These are phyloP conservation scores for Basidiobolus meristosporus DNA, from an alignment of 371 early-diverging fungal species.

Conservation along the genomic window DNA sequence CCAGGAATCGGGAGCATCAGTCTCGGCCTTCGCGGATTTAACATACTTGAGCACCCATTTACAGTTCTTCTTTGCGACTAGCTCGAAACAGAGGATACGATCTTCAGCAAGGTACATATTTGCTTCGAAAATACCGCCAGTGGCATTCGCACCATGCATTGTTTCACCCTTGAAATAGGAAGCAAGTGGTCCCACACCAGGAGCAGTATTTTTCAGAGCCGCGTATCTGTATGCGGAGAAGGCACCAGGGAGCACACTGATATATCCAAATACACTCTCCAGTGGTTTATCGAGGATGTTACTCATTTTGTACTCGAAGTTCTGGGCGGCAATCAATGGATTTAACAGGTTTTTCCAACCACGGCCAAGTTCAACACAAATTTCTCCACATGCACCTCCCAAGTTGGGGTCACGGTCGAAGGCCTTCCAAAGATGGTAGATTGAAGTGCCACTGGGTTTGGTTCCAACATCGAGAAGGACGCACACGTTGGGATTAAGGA, in stretches of 20 bases:
- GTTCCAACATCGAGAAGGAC: conserved; percentile 78
- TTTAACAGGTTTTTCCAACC: conserved; percentile 40
- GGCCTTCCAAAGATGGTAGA: conserved; percentile 72
- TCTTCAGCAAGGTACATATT: conserved; percentile 75
- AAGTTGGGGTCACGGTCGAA: conserved; percentile 54
- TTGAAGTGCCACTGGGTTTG: conserved; percentile 47
- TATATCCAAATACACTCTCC: conserved; percentile 90
- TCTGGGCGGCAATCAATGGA: conserved; percentile 85
- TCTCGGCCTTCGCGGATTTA: conserved; percentile 55
- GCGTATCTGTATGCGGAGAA: conserved; percentile 88
- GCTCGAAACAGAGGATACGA: conserved; percentile 78
- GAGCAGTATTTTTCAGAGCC: conserved; percentile 55
- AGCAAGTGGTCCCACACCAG: conserved; percentile 56
- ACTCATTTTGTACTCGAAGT: conserved; percentile 96
- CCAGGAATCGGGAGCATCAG: conserved; percentile 61
- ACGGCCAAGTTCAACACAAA: conserved; percentile 50
- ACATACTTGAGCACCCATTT: conserved; percentile 54
- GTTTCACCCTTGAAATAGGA: conserved; percentile 88
- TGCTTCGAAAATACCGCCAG: too few species aligned
- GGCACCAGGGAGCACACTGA: conserved; percentile 91
- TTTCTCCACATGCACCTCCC: conserved; percentile 83
- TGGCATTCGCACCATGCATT: conserved; percentile 44
- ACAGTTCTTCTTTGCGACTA: conserved; percentile 53
- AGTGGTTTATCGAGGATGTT: conserved; percentile 93
- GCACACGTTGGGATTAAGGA: conserved; percentile 59